Evolutionary conservation across 352 stramenopile genomes (phyloP), one percentile per base, ranked within the genome.

Genomic region (Globisporangium apiculatum): DNA sequence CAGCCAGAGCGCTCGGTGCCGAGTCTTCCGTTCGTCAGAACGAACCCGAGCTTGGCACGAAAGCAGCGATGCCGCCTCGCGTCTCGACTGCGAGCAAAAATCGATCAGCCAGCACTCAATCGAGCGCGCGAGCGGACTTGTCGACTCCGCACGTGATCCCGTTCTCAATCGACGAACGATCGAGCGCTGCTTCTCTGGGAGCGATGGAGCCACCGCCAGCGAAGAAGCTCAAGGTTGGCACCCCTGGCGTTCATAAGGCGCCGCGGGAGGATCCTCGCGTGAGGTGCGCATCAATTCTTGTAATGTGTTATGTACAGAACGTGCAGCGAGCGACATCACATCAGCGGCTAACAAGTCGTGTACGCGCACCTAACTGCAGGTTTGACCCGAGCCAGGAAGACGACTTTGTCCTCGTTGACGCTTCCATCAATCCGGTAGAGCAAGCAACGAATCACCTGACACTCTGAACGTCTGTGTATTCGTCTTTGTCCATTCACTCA

Each of bases 141-240:
- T 12, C 38, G 31, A 50, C 18, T 15, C 58, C 38, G 5, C 58
- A 64, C 36, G 58, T 59, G 58, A 64, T 64, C 45, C 58, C 58
- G 10, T 41, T 51, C 11, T 37, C n/a, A 24, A 15, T 51, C 11
- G 58, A 58, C 17, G 58, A 8, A 42, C 38, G 38, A 8, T 42
- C 38, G 38, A 41, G 11, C 10, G 24, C 24, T 31, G 24, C 24
- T 31, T 53, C 31, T n/a, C n/a, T 48, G 43, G 12, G 0, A n/a
- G 5, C n/a, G 43, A 9, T 42, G 38, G 38, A 42, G 38, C 10
- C 38, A 42, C 38, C 38, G 10, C 38, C 38, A 42, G 5, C 1
- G 45, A 38, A 18, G n/a, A 14, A 36, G 11, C 7, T 31, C 24
- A 40, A n/a, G 50, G 24, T 43, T 35, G 14, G 24, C 24, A 31